Base-by-base conservation (phyloP, 2,329 filamentous ascomycete genomes). In the Penicillium sp. region DNA sequence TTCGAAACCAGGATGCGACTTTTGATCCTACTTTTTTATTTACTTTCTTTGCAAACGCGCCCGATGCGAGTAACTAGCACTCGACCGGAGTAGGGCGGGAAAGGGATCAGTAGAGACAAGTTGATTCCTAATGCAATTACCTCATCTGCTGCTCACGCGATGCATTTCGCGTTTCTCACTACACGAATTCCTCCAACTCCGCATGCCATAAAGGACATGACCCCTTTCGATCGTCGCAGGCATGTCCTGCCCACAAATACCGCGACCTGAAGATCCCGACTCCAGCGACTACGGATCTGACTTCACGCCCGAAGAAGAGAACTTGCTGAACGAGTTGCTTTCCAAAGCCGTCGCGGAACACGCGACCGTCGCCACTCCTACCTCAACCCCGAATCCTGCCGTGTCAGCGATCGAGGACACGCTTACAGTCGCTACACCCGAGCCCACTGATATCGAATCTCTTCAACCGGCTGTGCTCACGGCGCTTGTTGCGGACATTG, bases 241-340 rank as follows among this genome's bases (percentile, higher is more conserved):
- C 60, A 68, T 68, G 64, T 62, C 63, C 64, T 66, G 63, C 62
- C 52, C 53, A 57, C 44, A 52, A 49, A 24, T 44, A 23, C 47
- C 49, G 25, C 50, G 46, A 44, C 48, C 50, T 46, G 64, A 72
- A 9, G 46, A 52, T 28, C 48, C 58, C 25, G 53, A 65, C 25
- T 61, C 57, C 41, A 83, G 79, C 66, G 81, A 84, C 56, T 86
- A 85, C 75, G 83, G 81, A 53, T 82, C 80, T 4, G 82, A 86
- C 53, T 77, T 85, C 56, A 77, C 79, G 6, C 66, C 74, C 3
- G 78, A 81, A 55, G 80, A 83, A 68, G 77, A 81, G 54, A 73
- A 75, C 41, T 68, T 79, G 29, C 60, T 83, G 47, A 73, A 75
- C 59, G 69, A 75, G 33, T 64, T 84, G 27, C 67, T 84, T 44